phyloP scores from a whole-genome alignment of 2,329 filamentous ascomycete genomes.

The Thielaviopsis ethacetica region DNA sequence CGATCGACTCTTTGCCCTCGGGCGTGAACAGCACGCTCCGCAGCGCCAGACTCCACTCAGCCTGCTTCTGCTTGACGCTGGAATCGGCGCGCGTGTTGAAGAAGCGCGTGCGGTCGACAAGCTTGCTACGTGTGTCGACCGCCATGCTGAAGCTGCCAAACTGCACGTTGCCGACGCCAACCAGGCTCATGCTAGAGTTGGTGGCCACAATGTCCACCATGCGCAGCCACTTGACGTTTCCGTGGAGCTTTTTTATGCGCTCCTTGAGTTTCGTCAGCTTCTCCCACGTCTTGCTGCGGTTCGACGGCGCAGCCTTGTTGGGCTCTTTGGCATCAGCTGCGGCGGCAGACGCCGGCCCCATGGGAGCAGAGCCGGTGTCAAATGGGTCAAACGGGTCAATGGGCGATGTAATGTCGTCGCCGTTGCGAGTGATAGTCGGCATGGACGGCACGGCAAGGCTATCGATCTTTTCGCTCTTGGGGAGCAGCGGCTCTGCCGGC shows the following conservation, averaged over 20 bases:
- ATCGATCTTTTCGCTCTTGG: neutral
- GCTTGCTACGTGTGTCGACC: constrained; percentile 81
- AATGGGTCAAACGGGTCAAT: constrained; percentile 7
- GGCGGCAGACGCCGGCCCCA: constrained; percentile 10
- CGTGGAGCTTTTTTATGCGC: constrained; percentile 68
- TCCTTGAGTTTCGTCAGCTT: constrained; percentile 67
- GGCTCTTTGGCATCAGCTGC: constrained; percentile 8
- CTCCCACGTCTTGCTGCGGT: constrained; percentile 63
- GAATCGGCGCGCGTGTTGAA: constrained; percentile 45
- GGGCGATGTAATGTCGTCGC: constrained; percentile 14
- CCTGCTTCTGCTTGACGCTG: constrained; percentile 47
- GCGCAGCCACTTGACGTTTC: constrained; percentile 74
- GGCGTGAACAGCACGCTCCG: constrained; percentile 80
- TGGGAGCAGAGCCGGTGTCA: neutral
- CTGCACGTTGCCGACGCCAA: constrained; percentile 71
- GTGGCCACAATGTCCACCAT: constrained; percentile 79
- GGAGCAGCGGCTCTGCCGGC: neutral
- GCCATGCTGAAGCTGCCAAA: constrained; percentile 71
- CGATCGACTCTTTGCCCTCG: constrained; percentile 67
- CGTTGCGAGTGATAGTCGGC: constrained; percentile 16
- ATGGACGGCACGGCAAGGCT: neutral
- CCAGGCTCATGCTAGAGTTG: constrained; percentile 59
- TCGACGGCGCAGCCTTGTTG: constrained; percentile 16
- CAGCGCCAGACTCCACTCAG: constrained; percentile 83
- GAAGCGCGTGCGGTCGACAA: constrained; percentile 76